A percentile compares a stretch with the other conserved stretches of the same genome.
Evolutionary conservation across 2,329 filamentous ascomycete species (phyloP).

Genomic region (Coniochaeta sp.): DNA sequence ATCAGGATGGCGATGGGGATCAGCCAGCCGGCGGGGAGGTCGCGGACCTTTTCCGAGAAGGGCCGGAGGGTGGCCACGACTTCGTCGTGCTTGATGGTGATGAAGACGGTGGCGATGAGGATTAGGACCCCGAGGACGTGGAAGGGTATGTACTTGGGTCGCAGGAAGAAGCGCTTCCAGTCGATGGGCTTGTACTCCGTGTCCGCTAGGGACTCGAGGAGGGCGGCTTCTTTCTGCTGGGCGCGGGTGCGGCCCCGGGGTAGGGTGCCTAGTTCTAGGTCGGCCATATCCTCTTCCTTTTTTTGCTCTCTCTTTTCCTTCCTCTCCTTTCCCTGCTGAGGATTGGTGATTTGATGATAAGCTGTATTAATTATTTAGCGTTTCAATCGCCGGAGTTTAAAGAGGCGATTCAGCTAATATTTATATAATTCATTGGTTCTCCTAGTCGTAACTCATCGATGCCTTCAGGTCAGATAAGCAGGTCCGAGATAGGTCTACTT

Average conservation of each 20-base stretch:
- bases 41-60: slow-evolving; percentile 26
- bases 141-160: neutral
- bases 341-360: too few relatives aligned
- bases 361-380: too few relatives aligned
- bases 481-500: too few relatives aligned
- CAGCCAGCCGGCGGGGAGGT: slow-evolving; percentile 28
- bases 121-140: neutral
- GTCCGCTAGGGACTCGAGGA: neutral
- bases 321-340: too few relatives aligned
- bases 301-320: neutral
- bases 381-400: too few relatives aligned
- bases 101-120: slow-evolving; percentile 2
- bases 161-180: neutral
- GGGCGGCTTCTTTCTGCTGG: neutral
- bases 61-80: slow-evolving; percentile 18
- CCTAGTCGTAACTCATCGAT: too few relatives aligned
- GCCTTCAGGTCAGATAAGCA: too few relatives aligned
- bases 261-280: neutral
- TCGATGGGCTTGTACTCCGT: neutral
- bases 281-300: neutral
- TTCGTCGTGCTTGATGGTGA: slow-evolving; percentile 3
- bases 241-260: neutral
- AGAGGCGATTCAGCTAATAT: too few relatives aligned
- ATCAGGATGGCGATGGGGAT: slow-evolving; percentile 30
- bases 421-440: too few relatives aligned